A percentile compares a stretch with the other conserved stretches of the same genome.
Conservation (phyloP, 2,329 filamentous ascomycete genomes). For the Fusarium armeniacum region DNA sequence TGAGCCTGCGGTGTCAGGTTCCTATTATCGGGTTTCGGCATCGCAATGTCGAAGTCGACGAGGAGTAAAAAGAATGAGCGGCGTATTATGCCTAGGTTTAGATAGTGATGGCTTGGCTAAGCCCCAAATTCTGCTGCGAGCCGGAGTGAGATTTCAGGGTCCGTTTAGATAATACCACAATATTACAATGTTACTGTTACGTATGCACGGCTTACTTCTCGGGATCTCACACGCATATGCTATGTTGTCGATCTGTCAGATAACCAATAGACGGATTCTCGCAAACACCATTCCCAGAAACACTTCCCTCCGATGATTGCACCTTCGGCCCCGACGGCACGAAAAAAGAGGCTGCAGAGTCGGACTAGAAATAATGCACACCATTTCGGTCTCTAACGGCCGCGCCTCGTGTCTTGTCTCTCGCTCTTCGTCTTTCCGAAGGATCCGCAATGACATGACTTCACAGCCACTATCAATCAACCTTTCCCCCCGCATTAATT, state of each 20-base stretch:
- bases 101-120: slow-evolving; percentile 19
- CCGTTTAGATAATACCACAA: slow-evolving; percentile 9
- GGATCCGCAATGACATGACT: slow-evolving; percentile 24
- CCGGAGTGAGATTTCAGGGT: slow-evolving; percentile 7
- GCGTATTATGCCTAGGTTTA: slow-evolving; percentile 22
- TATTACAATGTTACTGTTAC: neutral
- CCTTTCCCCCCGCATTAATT: neutral
- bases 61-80: slow-evolving; percentile 12
- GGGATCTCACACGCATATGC: slow-evolving; percentile 19
- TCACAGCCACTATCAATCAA: slow-evolving; percentile 27
- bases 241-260: slow-evolving; percentile 23
- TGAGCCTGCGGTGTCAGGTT: slow-evolving; percentile 72
- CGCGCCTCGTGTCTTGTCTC: slow-evolving; percentile 1
- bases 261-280: slow-evolving; percentile 39
- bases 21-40: slow-evolving; percentile 61
- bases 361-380: slow-evolving; percentile 17
- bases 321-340: slow-evolving; percentile 22
- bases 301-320: slow-evolving; percentile 6
- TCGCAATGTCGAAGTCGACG: slow-evolving; percentile 28
- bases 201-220: slow-evolving; percentile 27
- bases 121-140: slow-evolving; percentile 7
- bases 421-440: slow-evolving; percentile 20
- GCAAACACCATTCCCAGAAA: slow-evolving; percentile 28
- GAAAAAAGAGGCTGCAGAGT: slow-evolving; percentile 1
- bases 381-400: slow-evolving; percentile 15